These are phyloP conservation scores for Metarhizium robertsii DNA, from an alignment of 2,329 filamentous ascomycete species.

Conservation along the genomic window DNA sequence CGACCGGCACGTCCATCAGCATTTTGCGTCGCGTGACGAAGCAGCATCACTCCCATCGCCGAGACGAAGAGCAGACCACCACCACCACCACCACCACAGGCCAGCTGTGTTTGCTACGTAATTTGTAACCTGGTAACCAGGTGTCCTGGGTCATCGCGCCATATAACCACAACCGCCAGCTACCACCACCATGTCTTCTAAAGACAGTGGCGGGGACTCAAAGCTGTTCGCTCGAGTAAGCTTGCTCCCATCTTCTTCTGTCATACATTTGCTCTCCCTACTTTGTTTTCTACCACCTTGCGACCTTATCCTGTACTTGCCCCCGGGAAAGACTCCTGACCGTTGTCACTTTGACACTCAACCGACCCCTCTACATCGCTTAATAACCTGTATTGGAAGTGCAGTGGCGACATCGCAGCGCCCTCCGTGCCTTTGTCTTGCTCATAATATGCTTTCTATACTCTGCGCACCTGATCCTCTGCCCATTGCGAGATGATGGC, in stretches of 20 bases:
- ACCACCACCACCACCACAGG: neutral
- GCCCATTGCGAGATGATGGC: constrained; percentile 13
- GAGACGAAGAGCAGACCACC: neutral
- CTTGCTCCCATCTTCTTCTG: constrained; percentile 9
- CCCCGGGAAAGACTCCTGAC: neutral
- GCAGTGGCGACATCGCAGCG: neutral
- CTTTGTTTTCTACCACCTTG: constrained; percentile 4
- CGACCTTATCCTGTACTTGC: neutral
- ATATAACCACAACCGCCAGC: neutral
- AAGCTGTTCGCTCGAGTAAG: constrained; percentile 97
- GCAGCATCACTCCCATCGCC: neutral
- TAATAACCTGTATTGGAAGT: neutral
- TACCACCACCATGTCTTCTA: constrained; percentile 38
- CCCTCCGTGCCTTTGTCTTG: neutral
- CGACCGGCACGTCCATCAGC: constrained; percentile 1
- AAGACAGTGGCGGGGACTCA: constrained; percentile 74
- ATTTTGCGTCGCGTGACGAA: constrained; percentile 10
- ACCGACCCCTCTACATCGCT: neutral
- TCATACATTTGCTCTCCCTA: constrained; percentile 3
- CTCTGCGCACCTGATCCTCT: neutral
- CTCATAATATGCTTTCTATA: neutral
- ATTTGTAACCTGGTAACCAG: constrained; percentile 2
- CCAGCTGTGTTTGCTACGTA: neutral
- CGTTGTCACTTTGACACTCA: neutral
- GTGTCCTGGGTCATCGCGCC: constrained; percentile 6